phyloP scores from a whole-genome alignment of 352 stramenopile genomes.

The Labyrinthula sp. region DNA sequence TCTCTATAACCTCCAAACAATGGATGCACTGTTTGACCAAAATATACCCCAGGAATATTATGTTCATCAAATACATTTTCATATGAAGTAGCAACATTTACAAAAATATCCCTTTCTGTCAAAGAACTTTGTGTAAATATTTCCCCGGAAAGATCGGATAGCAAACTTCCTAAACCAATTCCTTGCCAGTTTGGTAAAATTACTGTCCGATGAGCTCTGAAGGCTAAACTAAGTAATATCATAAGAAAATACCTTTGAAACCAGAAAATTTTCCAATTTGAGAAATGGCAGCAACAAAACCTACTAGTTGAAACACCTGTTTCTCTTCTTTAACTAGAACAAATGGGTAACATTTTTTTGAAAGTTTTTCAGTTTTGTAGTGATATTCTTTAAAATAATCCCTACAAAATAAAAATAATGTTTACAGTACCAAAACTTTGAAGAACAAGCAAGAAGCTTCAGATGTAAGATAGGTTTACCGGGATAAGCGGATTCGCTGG shows the following conservation, averaged over 20 bases:
- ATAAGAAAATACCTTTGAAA: not conserved
- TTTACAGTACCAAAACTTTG: no score
- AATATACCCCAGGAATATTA: slow-evolving; percentile 6
- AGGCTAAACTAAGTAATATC: not conserved
- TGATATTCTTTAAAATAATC: slow-evolving; percentile 19
- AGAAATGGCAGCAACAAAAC: slow-evolving; percentile 21
- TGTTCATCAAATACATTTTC: no score
- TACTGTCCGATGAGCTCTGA: slow-evolving; percentile 16
- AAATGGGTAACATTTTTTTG: slow-evolving; percentile 1
- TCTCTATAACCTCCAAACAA: slow-evolving; percentile 20
- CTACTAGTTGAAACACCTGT: no score
- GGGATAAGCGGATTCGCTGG: no score
- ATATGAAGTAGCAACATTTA: no score
- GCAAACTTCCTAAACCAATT: slow-evolving; percentile 11
- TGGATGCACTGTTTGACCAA: slow-evolving; percentile 25
- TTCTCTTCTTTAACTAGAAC: slow-evolving; percentile 1
- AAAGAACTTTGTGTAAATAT: no score
- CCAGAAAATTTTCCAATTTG: no score
- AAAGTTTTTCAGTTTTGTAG: slow-evolving; percentile 27
- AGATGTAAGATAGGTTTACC: no score
- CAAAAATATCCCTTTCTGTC: no score
- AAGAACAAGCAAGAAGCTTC: no score
- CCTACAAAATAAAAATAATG: no score
- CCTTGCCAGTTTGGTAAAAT: slow-evolving; percentile 24
- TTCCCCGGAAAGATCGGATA: slow-evolving; percentile 15